These are phyloP conservation scores for Isabelozyma gotoi DNA, from an alignment of 805 yeast genomes.

Conservation along the genomic window DNA sequence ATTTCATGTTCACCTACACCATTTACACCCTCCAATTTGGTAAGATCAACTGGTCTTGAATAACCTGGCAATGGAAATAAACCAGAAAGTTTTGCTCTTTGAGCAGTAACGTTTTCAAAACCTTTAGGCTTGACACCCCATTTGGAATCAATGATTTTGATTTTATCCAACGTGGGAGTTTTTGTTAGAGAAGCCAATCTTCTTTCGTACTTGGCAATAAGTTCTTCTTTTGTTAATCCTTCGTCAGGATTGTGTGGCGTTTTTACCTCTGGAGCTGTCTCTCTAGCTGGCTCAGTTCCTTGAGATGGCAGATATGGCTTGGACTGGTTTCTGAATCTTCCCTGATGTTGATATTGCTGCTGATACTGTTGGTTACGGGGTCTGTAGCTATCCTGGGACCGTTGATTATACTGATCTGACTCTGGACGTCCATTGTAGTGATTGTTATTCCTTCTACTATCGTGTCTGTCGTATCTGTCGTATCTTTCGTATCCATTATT, in stretches of 20 bases:
- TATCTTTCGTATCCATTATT: conserved; percentile 10
- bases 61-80: conserved; percentile 74
- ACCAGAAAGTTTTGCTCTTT: conserved; percentile 76
- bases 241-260: conserved; percentile 10
- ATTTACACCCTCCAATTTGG: conserved; percentile 39
- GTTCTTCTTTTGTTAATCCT: conserved; percentile 16
- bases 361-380: not conserved
- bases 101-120: conserved; percentile 71
- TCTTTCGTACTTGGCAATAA: conserved; percentile 19
- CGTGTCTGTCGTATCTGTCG: conserved; percentile 11
- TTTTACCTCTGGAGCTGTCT: conserved; percentile 1
- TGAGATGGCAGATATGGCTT: not conserved
- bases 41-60: conserved; percentile 45
- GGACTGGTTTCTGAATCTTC: not conserved
- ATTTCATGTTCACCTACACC: conserved; percentile 20
- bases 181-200: conserved; percentile 32
- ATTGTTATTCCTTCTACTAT: conserved; percentile 11
- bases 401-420: not conserved
- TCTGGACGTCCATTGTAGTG: not conserved
- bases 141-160: conserved; percentile 49
- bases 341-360: not conserved
- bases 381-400: not conserved
- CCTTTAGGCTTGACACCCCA: conserved; percentile 79
- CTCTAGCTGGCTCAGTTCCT: not conserved
- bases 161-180: conserved; percentile 48